Evolutionary conservation across 805 yeast species (phyloP), one percentile per base, ranked within the genome.

Genomic region (Lipomyces chichibuensis): DNA sequence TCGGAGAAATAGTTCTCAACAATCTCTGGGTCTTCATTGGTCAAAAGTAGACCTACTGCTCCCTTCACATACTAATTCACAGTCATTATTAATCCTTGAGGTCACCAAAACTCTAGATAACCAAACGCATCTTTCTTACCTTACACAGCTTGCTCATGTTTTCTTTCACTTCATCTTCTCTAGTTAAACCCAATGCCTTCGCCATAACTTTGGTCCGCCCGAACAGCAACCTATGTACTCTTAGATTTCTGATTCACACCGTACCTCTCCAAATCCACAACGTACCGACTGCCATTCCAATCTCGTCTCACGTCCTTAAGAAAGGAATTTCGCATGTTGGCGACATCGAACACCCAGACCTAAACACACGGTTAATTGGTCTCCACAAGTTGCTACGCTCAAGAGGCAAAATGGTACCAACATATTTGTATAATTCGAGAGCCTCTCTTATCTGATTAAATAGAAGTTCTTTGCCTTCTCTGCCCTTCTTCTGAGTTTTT

Each of bases 301-400:
- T 92, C 96, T 55, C 86, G 84, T 82, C 99, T 88, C 67, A 95
- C 89, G 74, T 92, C 96, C 80, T 95, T 97, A 75, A 95, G 83
- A 63, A 93, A 97, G 63, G 97, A 96, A 66, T 97, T 95, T 81
- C 99, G 89, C 77, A 95, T 96, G 80, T 92, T 95, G 75, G 92
- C 94, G 68, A 95, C 85, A 69, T 87, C 85, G 72, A 95, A 85
- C 33, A 92, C 89, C 96, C 97, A 94, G 57, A 85, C 70, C 73
- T 71, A 37, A 3, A 65, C 25, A 51, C 20, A 27, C 29, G 9
- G 20, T 27, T 25, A 60, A 25, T 55, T 27, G 8, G 3, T 23
- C 33, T 11, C 20, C 32, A n/a, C 49, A 43, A 7, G 32, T 14
- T 20, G 6, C 20, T 14, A 64, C 43, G 17, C 29, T 13, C 14